Evolutionary conservation across 2,329 filamentous ascomycete species (phyloP).

Genomic region (Trichoderma sp.): DNA sequence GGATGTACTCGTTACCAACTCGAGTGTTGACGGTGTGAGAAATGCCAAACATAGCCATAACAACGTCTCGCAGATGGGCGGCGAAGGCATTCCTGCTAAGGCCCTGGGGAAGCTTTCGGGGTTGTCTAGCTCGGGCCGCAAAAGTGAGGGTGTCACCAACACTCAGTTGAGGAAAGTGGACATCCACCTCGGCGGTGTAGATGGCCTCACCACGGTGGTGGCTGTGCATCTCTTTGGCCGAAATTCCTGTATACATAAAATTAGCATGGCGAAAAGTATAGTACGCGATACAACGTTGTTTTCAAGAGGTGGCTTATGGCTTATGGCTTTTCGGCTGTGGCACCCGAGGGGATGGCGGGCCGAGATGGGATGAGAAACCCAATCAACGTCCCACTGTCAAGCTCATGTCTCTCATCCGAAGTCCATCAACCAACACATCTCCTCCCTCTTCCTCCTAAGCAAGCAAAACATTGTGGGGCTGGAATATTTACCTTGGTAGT

Average conservation of each 20-base stretch:
- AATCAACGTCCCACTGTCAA: not conserved
- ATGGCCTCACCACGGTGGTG: constrained; percentile 81
- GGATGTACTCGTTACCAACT: constrained; percentile 72
- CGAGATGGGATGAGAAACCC: not conserved
- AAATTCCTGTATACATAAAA: constrained; percentile 47
- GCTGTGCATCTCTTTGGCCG: constrained; percentile 71
- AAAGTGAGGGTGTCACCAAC: constrained; percentile 79
- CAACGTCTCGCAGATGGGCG: constrained; percentile 64
- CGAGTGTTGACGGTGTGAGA: constrained; percentile 69
- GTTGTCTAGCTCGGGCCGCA: constrained; percentile 67
- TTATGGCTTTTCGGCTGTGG: not conserved
- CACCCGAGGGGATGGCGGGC: not conserved
- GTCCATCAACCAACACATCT: not conserved
- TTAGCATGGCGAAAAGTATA: not conserved
- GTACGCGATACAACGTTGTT: not conserved
- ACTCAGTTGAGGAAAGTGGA: constrained; percentile 73
- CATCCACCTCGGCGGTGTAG: constrained; percentile 81
- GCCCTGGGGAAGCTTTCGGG: constrained; percentile 58
- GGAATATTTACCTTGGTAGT: constrained; percentile 65
- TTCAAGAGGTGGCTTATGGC: not conserved
- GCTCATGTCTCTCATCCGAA: not conserved
- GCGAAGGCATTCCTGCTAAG: constrained; percentile 54
- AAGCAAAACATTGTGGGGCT: not conserved
- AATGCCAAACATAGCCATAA: constrained; percentile 75
- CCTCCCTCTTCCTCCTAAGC: not conserved